Evolutionary conservation across 2,329 filamentous ascomycete genomes (phyloP), one percentile per base, ranked within the genome.

Genomic region (Fonsecaea monophora): DNA sequence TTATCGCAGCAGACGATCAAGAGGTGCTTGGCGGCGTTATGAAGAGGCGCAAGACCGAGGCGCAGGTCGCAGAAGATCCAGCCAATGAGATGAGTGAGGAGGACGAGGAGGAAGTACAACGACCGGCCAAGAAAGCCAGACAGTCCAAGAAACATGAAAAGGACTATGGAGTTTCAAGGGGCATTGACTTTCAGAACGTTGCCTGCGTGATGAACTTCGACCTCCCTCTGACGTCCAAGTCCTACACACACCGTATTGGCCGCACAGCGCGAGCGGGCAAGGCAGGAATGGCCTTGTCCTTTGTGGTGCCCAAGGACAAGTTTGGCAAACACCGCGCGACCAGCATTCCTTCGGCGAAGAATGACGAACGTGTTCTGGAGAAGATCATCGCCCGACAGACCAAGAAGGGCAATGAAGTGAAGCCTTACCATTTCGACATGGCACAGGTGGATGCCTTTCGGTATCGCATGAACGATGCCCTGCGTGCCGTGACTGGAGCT

Each of bases 131-230:
- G 77, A 84, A 90, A 77, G 90, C 89, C 76, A 86, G 87, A 66
- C 88, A 89, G 77, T 84, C 84, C 15, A 89, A 88, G 73, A 89
- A 88, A 73, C 83, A 82, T 35, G 91, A 96, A 74, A 90, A 91
- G 70, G 95, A 99, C 75, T 99, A 95, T 74, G 94, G 95, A 18
- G 90, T 99, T n/a, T 94, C 94, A 10, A 88, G 95, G 73, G 95
- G 94, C 65, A 96, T 99, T 73, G 95, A 99, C 79, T 99, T 99
- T 82, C 90, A 95, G 75, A 94, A 97, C 75, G 94, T 99, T 62
- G 89, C 92, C 2, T 93, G 92, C 69, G 94, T 99, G 30, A 88
- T 99, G 77, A 99, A 99, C 81, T 99, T 99, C 78, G 95, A 99
- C 78, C 89, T 99, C 15, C 95, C 95, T 0, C 87, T 89, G 15